These are phyloP conservation scores for Paramecium bursaria DNA, from an alignment of 73 alveolate species.

Conservation along the genomic window DNA sequence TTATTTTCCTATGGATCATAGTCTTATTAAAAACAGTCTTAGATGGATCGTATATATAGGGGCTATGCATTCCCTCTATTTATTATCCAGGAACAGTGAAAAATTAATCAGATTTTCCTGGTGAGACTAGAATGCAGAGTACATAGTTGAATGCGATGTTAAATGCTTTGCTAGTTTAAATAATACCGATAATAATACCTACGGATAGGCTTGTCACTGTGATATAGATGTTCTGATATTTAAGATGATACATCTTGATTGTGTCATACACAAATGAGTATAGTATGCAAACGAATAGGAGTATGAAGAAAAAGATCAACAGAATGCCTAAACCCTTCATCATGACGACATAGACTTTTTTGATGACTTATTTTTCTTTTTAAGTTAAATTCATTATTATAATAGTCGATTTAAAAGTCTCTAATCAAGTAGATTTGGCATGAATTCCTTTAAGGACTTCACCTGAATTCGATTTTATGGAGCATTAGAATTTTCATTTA, in stretches of 20 bases:
- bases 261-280: constrained; percentile 29
- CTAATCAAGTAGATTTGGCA: too few relatives aligned
- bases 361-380: too few relatives aligned
- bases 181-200: neutral
- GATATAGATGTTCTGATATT: neutral
- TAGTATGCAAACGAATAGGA: neutral
- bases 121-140: neutral
- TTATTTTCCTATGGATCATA: neutral
- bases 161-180: neutral
- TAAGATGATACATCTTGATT: neutral
- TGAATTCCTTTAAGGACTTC: too few relatives aligned
- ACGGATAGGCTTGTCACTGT: neutral
- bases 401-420: too few relatives aligned
- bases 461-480: too few relatives aligned
- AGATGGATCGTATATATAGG: constrained; percentile 35
- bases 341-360: too few relatives aligned
- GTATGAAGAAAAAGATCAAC: neutral
- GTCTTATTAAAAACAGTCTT: neutral
- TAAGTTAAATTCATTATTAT: too few relatives aligned
- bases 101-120: constrained; percentile 16
- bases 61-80: neutral
- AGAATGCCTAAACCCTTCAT: neutral
- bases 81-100: too few relatives aligned
- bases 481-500: too few relatives aligned
- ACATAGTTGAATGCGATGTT: neutral